Evolutionary conservation across 1,139 yeast species (phyloP).

Genomic region (Candida neerlandica): DNA sequence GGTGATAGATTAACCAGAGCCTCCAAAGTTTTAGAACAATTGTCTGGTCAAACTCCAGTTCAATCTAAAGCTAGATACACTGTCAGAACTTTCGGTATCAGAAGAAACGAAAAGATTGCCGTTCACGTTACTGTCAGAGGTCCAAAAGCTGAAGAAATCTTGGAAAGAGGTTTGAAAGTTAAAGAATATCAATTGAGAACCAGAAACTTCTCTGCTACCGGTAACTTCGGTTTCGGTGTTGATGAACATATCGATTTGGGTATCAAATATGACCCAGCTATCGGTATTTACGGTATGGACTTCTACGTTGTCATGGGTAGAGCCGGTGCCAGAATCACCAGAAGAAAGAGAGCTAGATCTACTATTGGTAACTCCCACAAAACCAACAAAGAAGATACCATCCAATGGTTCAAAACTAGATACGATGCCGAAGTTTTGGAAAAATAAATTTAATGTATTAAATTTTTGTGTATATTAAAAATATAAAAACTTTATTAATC

Average conservation of each 20-base stretch:
- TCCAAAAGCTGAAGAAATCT: constrained; percentile 99
- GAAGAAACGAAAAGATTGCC: constrained; percentile 99
- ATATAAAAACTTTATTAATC: constrained; percentile 2
- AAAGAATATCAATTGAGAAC: constrained; percentile 96
- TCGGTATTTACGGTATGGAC: constrained; percentile 99
- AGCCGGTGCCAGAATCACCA: constrained; percentile 98
- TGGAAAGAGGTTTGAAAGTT: constrained; percentile 99
- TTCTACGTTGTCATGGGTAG: constrained; percentile 99
- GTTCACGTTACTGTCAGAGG: constrained; percentile 99
- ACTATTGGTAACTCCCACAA: constrained; percentile 91
- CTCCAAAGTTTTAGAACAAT: constrained; percentile 99
- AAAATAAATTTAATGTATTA: constrained; percentile 51
- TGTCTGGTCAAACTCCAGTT: constrained; percentile 99
- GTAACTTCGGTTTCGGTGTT: constrained; percentile 99
- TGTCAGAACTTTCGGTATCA: constrained; percentile 99
- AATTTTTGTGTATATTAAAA: constrained; percentile 7
- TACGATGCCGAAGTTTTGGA: constrained; percentile 97
- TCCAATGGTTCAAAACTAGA: constrained; percentile 99
- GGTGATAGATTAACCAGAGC: constrained; percentile 99
- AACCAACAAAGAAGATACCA: constrained; percentile 91
- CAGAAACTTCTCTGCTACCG: constrained; percentile 96
- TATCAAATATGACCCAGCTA: constrained; percentile 99
- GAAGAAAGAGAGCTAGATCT: constrained; percentile 97
- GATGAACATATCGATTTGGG: constrained; percentile 99
- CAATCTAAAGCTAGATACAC: constrained; percentile 99